Conservation (phyloP, 2,329 filamentous ascomycete species). For the Clonostachys byssicola region DNA sequence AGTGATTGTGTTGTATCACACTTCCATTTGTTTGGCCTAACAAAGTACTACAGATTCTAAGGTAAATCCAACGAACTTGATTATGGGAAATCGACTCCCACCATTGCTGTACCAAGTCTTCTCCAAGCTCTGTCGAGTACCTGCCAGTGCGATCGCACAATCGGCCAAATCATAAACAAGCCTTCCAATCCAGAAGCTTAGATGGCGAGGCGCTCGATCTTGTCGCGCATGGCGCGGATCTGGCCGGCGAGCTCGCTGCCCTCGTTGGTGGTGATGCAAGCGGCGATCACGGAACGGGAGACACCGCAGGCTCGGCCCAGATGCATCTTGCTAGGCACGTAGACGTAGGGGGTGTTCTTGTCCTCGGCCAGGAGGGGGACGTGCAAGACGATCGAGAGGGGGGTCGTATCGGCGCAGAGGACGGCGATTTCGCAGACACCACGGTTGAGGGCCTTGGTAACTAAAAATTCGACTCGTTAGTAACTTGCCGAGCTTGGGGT, state of each 20-base stretch:
- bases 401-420: constrained; percentile 82
- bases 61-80: no score
- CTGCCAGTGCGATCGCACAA: no score
- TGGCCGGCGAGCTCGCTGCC: constrained; percentile 81
- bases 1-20: no score
- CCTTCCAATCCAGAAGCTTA: constrained; percentile 36
- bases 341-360: constrained; percentile 50
- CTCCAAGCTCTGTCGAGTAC: no score
- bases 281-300: constrained; percentile 79
- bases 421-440: constrained; percentile 88
- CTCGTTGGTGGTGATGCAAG: constrained; percentile 88
- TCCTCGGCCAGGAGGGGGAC: constrained; percentile 78
- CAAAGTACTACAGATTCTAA: no score
- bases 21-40: no score
- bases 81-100: no score
- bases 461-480: constrained; percentile 10
- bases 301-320: constrained; percentile 90
- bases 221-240: constrained; percentile 86
- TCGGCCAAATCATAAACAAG: neutral
- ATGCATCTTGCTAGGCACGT: constrained; percentile 74
- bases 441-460: constrained; percentile 84
- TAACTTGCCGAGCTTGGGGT: neutral
- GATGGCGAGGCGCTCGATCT: constrained; percentile 94
- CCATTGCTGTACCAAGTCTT: no score
- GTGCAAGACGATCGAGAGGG: constrained; percentile 84